phyloP scores from a whole-genome alignment of 2,329 filamentous ascomycete genomes.

The Furcasterigmium furcatum region DNA sequence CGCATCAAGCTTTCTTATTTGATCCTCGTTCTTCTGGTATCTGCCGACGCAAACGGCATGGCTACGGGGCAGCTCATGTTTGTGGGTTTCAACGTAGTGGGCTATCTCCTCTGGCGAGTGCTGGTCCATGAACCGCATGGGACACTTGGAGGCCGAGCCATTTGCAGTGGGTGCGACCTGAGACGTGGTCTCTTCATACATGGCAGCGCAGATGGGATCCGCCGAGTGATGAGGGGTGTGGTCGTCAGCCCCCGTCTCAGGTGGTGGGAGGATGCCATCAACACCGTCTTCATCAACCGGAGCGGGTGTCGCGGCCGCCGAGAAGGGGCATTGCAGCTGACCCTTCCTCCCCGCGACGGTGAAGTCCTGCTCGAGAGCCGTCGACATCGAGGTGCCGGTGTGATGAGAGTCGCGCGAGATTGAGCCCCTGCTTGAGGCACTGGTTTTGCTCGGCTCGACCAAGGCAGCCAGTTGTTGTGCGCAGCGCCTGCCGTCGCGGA shows the following conservation, averaged over 20 bases:
- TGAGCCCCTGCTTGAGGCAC: conserved; percentile 44
- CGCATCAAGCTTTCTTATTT: conserved; percentile 83
- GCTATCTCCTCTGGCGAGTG: conserved; percentile 92
- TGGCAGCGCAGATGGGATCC: conserved; percentile 63
- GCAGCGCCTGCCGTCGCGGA: conserved; percentile 60
- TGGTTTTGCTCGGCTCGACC: conserved; percentile 48
- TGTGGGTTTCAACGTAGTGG: conserved; percentile 90
- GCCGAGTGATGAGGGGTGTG: conserved; percentile 43
- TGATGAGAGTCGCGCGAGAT: conserved; percentile 40
- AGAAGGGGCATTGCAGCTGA: conserved; percentile 78
- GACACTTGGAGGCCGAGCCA: conserved; percentile 65
- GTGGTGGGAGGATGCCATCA: conserved; percentile 13
- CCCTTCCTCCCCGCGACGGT: conserved; percentile 82
- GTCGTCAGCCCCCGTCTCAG: conserved; percentile 21
- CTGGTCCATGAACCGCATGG: conserved; percentile 88
- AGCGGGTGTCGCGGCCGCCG: conserved; percentile 32
- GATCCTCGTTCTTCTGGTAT: conserved; percentile 82
- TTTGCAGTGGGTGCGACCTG: conserved; percentile 46
- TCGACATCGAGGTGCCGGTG: conserved; percentile 55
- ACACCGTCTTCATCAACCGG: conserved; percentile 18
- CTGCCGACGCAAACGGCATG: conserved; percentile 89
- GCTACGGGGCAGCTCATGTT: conserved; percentile 89
- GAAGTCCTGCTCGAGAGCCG: conserved; percentile 81
- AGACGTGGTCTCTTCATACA: conserved; percentile 57
- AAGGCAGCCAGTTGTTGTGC: conserved; percentile 49